phyloP scores from a whole-genome alignment of 2,329 filamentous ascomycete species.

The Colletotrichum endophyticum region DNA sequence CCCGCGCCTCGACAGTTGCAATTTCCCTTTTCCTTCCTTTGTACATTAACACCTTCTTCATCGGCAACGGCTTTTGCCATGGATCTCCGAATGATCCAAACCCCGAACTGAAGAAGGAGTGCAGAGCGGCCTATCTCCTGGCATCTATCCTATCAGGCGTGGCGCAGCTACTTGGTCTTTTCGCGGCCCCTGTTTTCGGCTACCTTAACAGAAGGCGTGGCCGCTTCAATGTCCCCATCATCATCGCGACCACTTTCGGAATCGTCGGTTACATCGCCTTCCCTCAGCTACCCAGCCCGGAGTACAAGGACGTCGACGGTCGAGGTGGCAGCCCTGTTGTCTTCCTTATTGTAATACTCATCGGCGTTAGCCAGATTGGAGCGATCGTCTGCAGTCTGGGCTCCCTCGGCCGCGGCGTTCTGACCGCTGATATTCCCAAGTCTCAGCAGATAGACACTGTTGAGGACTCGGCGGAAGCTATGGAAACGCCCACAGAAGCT shows the following conservation, averaged over 20 bases:
- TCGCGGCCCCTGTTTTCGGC: conserved; percentile 87
- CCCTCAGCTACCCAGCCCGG: conserved; percentile 77
- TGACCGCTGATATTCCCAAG: conserved; percentile 52
- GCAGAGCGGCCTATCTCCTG: conserved; percentile 84
- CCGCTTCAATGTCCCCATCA: conserved; percentile 74
- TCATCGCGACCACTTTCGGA: conserved; percentile 74
- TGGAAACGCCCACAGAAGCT: conserved; percentile 43
- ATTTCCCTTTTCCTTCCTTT: conserved; percentile 95
- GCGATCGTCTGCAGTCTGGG: conserved; percentile 96
- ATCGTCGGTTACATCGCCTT: conserved; percentile 80
- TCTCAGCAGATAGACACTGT: conserved; percentile 30
- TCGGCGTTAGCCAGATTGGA: conserved; percentile 94
- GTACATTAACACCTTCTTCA: conserved; percentile 90
- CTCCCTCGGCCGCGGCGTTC: conserved; percentile 80
- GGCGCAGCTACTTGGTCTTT: conserved; percentile 83
- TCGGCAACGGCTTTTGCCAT: conserved; percentile 78
- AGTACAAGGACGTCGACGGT: conserved; percentile 68
- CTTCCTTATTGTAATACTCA: conserved; percentile 77
- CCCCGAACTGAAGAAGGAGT: conserved; percentile 82
- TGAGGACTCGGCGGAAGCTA: conserved; percentile 22
- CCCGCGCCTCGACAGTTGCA: conserved; percentile 90
- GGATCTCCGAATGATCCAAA: conserved; percentile 67
- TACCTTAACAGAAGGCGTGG: conserved; percentile 76
- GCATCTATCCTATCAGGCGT: conserved; percentile 87
- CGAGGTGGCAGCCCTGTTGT: conserved; percentile 72